Evolutionary conservation across 2,329 filamentous ascomycete species (phyloP).

Genomic region (Exophiala bonariae): DNA sequence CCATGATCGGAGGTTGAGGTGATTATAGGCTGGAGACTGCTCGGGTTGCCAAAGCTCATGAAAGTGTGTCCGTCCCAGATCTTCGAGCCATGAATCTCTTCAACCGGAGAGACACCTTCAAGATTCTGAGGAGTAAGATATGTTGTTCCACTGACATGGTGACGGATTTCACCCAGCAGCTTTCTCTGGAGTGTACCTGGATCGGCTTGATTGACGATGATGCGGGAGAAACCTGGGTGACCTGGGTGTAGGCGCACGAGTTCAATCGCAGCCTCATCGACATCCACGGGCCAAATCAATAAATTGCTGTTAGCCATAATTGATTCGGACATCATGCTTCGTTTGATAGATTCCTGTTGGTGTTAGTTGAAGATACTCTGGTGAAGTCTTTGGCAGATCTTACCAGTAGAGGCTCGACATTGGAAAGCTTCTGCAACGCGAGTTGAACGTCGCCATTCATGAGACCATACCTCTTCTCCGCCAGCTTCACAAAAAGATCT

Average conservation of each 20-base stretch:
- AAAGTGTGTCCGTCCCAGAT: conserved; percentile 36
- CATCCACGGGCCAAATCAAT: conserved; percentile 17
- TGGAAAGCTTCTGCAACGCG: conserved; percentile 23
- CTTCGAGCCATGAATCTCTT: conserved; percentile 28
- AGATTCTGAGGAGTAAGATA: conserved; percentile 13
- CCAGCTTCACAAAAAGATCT: conserved; percentile 20
- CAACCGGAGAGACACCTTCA: conserved; percentile 11
- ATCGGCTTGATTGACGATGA: conserved; percentile 18
- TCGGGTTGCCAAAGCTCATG: conserved; percentile 32
- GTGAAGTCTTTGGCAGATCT: neutral
- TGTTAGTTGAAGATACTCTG: neutral
- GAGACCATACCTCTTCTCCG: conserved; percentile 22
- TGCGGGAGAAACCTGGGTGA: conserved; percentile 16
- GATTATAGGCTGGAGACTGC: conserved; percentile 22
- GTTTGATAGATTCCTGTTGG: conserved; percentile 17
- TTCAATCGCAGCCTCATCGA: conserved; percentile 12
- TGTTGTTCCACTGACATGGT: neutral
- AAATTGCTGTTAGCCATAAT: conserved; percentile 14
- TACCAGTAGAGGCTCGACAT: conserved; percentile 26
- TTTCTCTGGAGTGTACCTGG: conserved; percentile 16
- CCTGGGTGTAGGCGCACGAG: conserved; percentile 9
- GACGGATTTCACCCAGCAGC: conserved; percentile 19
- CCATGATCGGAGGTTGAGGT: conserved; percentile 9
- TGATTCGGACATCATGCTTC: conserved; percentile 8
- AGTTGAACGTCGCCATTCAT: conserved; percentile 20